phyloP scores from a whole-genome alignment of 208 protist genomes.

The Leishmania arabica region DNA sequence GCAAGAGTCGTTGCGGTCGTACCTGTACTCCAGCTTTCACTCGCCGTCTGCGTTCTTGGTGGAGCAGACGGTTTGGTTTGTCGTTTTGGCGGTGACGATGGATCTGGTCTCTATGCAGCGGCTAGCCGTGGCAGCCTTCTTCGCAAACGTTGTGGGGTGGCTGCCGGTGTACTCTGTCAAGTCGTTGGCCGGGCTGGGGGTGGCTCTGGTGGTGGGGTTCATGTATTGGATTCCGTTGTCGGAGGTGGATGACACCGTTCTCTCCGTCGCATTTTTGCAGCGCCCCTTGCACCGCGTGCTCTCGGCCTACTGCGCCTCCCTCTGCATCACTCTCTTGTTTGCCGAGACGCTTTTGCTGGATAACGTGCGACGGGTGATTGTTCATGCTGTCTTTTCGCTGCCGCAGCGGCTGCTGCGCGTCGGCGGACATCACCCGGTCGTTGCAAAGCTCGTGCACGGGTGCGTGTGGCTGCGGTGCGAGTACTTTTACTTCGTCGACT shows the following conservation, averaged over 20 bases:
- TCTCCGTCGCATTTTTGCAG: constrained; percentile 13
- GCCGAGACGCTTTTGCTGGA: constrained; percentile 32
- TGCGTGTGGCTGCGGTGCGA: constrained; percentile 20
- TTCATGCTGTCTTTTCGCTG: constrained; percentile 20
- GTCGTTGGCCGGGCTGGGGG: constrained; percentile 11
- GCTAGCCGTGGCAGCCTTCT: constrained; percentile 29
- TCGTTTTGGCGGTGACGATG: constrained; percentile 5
- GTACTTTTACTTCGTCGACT: constrained; percentile 62
- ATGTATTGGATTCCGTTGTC: constrained; percentile 27
- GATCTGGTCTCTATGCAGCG: constrained; percentile 34
- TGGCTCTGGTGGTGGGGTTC: constrained; percentile 16
- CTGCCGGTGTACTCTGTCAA: constrained; percentile 25
- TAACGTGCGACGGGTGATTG: constrained; percentile 26
- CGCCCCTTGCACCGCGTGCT: constrained; percentile 12
- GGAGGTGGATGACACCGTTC: constrained; percentile 22
- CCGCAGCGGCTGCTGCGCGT: constrained; percentile 31
- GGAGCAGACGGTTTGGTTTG: constrained; percentile 41
- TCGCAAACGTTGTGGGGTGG: constrained; percentile 25
- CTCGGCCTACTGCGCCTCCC: constrained; percentile 41
- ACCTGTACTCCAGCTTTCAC: constrained; percentile 34
- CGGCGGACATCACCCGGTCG: constrained; percentile 5
- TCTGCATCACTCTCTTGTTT: constrained; percentile 38
- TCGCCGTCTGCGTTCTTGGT: constrained; percentile 37
- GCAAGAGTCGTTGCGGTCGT: constrained; percentile 33
- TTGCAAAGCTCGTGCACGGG: not conserved